phyloP scores from a whole-genome alignment of 1,284 basidiomycete species.

The Rhodotorula mucilaginosa region DNA sequence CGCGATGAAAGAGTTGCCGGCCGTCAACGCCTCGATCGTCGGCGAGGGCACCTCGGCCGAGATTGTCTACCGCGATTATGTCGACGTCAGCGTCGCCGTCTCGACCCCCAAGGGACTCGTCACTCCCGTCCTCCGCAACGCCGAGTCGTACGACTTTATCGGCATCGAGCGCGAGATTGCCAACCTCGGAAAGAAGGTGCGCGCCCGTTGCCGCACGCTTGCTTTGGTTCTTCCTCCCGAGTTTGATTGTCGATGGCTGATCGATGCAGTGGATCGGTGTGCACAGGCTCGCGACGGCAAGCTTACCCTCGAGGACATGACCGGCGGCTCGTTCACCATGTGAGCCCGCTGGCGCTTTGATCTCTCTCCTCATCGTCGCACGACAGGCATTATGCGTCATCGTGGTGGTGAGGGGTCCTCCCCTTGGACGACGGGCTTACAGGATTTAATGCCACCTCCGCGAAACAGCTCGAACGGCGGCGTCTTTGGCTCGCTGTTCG shows the following conservation, averaged over 20 bases:
- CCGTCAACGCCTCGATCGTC: conserved; percentile 93
- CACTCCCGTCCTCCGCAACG: conserved; percentile 91
- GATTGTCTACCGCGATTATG: conserved; percentile 93
- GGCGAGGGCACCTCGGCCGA: conserved; percentile 63
- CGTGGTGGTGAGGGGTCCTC: no score
- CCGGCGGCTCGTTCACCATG: conserved; percentile 97
- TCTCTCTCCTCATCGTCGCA: no score
- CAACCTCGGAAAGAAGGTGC: conserved; percentile 81
- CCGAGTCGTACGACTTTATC: conserved; percentile 79
- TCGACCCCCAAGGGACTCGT: conserved; percentile 97
- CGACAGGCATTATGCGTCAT: no score
- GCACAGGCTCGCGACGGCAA: conserved; percentile 86
- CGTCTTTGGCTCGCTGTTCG: conserved; percentile 94
- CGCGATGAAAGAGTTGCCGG: conserved; percentile 87
- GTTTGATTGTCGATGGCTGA: neutral
- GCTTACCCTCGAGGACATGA: conserved; percentile 79
- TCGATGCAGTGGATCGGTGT: neutral
- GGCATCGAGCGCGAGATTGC: conserved; percentile 92
- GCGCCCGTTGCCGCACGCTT: conserved; percentile 25
- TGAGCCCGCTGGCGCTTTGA: conserved; percentile 50
- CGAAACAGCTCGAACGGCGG: conserved; percentile 86
- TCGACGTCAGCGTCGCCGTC: conserved; percentile 91
- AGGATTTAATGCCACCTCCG: neutral
- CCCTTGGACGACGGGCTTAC: no score
- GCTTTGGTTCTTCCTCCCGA: neutral